Evolutionary conservation across 208 protist species (phyloP).

Genomic region (Acanthamoeba rhysodes): DNA sequence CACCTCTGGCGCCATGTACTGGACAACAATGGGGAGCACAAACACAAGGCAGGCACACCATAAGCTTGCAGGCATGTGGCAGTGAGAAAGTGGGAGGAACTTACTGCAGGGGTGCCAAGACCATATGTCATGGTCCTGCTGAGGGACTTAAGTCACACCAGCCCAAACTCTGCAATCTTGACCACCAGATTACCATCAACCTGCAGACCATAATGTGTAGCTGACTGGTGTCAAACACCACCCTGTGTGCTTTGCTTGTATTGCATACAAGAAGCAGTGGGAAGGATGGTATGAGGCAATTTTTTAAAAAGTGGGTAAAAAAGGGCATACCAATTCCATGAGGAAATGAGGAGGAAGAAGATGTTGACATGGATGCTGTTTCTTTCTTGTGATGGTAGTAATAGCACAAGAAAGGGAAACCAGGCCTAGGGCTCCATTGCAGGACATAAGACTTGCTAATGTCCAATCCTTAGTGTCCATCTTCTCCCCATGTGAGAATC

Average conservation of each 20-base stretch:
- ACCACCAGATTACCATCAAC: slow-evolving; percentile 16
- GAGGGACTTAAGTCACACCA: neutral
- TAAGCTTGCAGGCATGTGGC: neutral
- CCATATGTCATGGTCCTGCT: neutral
- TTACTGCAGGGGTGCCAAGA: slow-evolving; percentile 1
- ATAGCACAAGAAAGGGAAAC: slow-evolving; percentile 2
- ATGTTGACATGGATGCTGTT: neutral
- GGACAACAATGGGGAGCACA: neutral
- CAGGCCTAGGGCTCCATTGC: neutral
- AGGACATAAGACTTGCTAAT: neutral
- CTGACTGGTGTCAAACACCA: neutral
- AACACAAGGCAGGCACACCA: neutral
- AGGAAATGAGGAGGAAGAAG: slow-evolving; percentile 46
- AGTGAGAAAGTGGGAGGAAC: neutral
- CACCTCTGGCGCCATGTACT: slow-evolving; percentile 54
- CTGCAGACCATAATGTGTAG: neutral
- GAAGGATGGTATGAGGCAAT: neutral
- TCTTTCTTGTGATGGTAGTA: neutral
- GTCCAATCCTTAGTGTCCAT: neutral
- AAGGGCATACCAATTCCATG: no score
- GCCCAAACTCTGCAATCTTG: slow-evolving; percentile 4
- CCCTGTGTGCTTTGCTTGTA: neutral
- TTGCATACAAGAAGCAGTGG: neutral
- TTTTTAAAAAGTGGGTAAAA: no score
- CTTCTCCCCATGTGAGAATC: neutral